Percentiles rank a stretch among this genome's conserved stretches.
Conservation (phyloP, 345 rosid species). For the Cardiospermum halicacabum region DNA sequence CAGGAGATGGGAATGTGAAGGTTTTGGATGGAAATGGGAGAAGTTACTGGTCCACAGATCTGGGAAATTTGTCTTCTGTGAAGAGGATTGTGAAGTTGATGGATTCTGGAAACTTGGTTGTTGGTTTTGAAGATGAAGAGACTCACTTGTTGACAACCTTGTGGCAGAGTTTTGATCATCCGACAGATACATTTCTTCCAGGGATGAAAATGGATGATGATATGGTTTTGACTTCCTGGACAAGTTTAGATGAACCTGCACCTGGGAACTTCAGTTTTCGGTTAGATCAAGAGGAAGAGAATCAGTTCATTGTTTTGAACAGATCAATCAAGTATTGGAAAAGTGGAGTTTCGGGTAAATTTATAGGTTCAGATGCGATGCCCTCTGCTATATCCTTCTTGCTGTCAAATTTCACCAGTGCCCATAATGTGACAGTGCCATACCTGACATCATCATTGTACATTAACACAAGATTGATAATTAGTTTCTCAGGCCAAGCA, state of each 20-base stretch:
- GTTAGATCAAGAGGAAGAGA: slow-evolving; percentile 31
- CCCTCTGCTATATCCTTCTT: slow-evolving; percentile 32
- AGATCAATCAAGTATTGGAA: slow-evolving; percentile 39
- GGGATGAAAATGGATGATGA: slow-evolving; percentile 49
- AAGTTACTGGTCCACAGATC: slow-evolving; percentile 20
- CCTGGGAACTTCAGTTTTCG: slow-evolving; percentile 54
- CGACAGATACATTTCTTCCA: slow-evolving; percentile 55
- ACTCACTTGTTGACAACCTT: neutral
- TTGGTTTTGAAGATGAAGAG: slow-evolving; percentile 21
- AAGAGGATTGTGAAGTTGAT: slow-evolving; percentile 20
- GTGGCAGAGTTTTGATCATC: slow-evolving; percentile 49
- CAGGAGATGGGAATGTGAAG: slow-evolving; percentile 27
- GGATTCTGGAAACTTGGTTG: slow-evolving; percentile 41
- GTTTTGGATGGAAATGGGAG: slow-evolving; percentile 27
- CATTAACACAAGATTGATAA: slow-evolving; percentile 28
- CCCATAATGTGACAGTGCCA: slow-evolving; percentile 38
- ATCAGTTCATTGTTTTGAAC: slow-evolving; percentile 33
- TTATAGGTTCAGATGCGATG: slow-evolving; percentile 29
- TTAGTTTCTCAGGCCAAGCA: slow-evolving; percentile 34
- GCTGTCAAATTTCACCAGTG: slow-evolving; percentile 39
- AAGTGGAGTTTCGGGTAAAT: slow-evolving; percentile 37
- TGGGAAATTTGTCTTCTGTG: slow-evolving; percentile 7
- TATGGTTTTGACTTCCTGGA: slow-evolving; percentile 47
- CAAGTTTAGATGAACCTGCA: slow-evolving; percentile 42
- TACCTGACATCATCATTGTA: slow-evolving; percentile 36